These are phyloP conservation scores for Saraca asoca DNA, from an alignment of 331 rosid genomes.

Conservation along the genomic window DNA sequence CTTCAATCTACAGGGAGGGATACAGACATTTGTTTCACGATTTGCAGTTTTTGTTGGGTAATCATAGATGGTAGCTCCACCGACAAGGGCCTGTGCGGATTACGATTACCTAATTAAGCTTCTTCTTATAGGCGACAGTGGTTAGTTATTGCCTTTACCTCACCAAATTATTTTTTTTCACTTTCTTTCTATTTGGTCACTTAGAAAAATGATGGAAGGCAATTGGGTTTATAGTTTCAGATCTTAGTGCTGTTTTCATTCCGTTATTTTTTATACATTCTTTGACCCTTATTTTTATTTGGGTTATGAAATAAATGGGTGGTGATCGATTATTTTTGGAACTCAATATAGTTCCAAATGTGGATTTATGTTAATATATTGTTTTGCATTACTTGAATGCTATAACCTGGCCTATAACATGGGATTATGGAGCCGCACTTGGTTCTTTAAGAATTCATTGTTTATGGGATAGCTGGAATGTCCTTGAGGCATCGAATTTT, in stretches of 20 bases:
- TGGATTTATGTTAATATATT: constrained; percentile 7
- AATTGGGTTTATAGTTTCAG: constrained; percentile 12
- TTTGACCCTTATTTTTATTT: not conserved
- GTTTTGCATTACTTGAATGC: constrained; percentile 1
- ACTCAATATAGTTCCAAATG: not conserved
- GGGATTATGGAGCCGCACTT: not conserved
- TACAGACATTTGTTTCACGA: not conserved
- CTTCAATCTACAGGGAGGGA: not conserved
- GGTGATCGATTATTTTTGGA: constrained; percentile 8
- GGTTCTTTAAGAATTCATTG: constrained; percentile 4
- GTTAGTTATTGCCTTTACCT: constrained; percentile 36
- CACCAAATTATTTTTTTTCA: no score
- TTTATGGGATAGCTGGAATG: not conserved
- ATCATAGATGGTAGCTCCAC: constrained; percentile 64
- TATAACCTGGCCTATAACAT: constrained; percentile 6
- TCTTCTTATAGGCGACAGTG: constrained; percentile 89
- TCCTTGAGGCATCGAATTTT: not conserved
- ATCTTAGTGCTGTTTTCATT: constrained; percentile 14
- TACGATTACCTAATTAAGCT: constrained; percentile 87
- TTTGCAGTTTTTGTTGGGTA: not conserved
- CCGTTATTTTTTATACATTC: not conserved
- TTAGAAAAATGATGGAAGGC: constrained; percentile 26
- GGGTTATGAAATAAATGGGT: constrained; percentile 4
- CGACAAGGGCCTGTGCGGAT: constrained; percentile 82
- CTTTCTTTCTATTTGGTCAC: not conserved